Evolutionary conservation across 192 early-diverging fungal genomes (phyloP).

Genomic region (Gigaspora rosea): DNA sequence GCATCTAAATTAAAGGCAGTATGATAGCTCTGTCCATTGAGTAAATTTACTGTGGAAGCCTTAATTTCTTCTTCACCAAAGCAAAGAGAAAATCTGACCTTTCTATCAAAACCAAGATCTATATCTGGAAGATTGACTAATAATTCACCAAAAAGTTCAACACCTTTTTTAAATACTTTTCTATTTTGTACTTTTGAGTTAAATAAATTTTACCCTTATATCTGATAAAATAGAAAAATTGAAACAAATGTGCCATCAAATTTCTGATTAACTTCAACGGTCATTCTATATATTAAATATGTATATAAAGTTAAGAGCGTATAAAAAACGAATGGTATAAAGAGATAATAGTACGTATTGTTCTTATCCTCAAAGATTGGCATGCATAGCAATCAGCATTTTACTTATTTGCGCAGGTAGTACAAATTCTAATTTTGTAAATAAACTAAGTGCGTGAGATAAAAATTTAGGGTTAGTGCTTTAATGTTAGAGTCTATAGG

Average conservation of each 20-base stretch:
- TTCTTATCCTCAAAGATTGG: neutral
- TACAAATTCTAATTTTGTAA: too few relatives aligned
- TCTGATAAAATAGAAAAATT: neutral
- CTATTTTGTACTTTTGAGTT: neutral
- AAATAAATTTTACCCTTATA: slow-evolving; percentile 1
- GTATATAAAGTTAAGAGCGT: too few relatives aligned
- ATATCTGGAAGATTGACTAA: neutral
- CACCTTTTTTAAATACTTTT: neutral
- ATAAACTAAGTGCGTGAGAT: too few relatives aligned
- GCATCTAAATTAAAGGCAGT: slow-evolving; percentile 14
- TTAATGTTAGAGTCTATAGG: too few relatives aligned
- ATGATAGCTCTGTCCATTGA: neutral
- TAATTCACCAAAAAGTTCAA: neutral
- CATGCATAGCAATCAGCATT: too few relatives aligned
- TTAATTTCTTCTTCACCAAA: slow-evolving; percentile 24
- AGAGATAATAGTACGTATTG: neutral
- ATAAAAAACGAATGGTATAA: too few relatives aligned
- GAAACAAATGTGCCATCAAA: too few relatives aligned
- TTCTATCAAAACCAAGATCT: neutral
- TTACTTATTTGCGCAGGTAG: too few relatives aligned
- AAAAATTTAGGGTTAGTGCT: too few relatives aligned
- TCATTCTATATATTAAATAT: too few relatives aligned
- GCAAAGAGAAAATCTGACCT: slow-evolving; percentile 6
- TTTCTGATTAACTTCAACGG: too few relatives aligned
- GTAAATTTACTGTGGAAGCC: slow-evolving; percentile 5